Conservation (phyloP, 805 yeast genomes). For the Saturnispora hagleri region DNA sequence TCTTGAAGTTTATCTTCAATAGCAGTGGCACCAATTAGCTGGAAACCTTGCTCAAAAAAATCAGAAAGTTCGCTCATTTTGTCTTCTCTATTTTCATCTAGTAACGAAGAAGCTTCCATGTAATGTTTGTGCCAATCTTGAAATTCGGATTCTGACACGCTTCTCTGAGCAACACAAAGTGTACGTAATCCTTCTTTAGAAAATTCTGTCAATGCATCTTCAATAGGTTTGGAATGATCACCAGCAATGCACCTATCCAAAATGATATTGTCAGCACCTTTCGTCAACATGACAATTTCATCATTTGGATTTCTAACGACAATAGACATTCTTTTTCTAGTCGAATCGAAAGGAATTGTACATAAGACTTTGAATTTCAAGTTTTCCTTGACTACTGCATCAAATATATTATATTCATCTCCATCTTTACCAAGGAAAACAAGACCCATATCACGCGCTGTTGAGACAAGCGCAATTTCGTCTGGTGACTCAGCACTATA, state of each 20-base stretch:
- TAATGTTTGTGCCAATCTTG: constrained; percentile 47
- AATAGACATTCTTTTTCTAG: constrained; percentile 74
- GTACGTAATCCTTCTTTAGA: constrained; percentile 77
- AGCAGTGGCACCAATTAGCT: constrained; percentile 68
- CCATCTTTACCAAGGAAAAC: constrained; percentile 48
- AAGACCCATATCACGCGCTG: constrained; percentile 66
- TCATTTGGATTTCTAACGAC: constrained; percentile 39
- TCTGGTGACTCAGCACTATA: constrained; percentile 81
- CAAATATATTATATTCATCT: constrained; percentile 34
- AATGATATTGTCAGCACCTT: constrained; percentile 75
- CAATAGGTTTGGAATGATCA: constrained; percentile 34
- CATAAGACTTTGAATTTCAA: constrained; percentile 42
- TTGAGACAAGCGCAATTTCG: constrained; percentile 71
- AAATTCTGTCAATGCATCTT: constrained; percentile 53
- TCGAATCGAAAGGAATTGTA: constrained; percentile 55
- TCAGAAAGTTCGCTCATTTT: constrained; percentile 44
- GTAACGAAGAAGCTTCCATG: constrained; percentile 46
- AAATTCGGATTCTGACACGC: constrained; percentile 37
- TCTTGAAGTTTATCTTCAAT: constrained; percentile 72
- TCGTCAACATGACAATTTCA: constrained; percentile 41
- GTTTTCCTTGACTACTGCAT: constrained; percentile 34
- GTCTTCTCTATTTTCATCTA: constrained; percentile 50
- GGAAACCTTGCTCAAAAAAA: constrained; percentile 49
- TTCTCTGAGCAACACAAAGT: constrained; percentile 56
- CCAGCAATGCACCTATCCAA: constrained; percentile 32